Base-by-base conservation (phyloP, 805 yeast species). In the Starmerella gropengiesseri region DNA sequence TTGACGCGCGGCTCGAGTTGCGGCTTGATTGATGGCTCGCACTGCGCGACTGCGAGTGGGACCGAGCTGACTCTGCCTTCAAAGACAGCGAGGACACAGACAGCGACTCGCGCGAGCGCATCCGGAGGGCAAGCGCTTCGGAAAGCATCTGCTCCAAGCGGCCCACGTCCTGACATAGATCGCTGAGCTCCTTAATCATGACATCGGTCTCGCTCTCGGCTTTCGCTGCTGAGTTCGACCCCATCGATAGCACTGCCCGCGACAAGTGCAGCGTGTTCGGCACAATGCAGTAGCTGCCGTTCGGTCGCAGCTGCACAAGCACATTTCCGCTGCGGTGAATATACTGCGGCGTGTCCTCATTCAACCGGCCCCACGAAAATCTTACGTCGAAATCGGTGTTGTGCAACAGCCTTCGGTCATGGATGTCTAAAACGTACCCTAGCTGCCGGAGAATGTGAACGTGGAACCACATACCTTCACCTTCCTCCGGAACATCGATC, bases 301-400 rank as follows among this genome's bases (percentile, higher is more conserved):
- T 77, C 30, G 76, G 83, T 50, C 87, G 67, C 25, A 89, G 67
- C 60, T 89, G 96, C 1, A 91, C 94, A 42, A 91, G 75, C 54
- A 87, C 84, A 1, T 83, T 78, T 2, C 99, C 99, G 0, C 94
- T 76, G 45, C 69, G 71, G 59, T 91, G 98, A 39, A 91, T 79
- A 57, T 81, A 93, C 60, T 91, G 98, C 2, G 95, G 93, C 44
- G 69, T 73, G 4, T 44, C 28, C 6, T 45, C 43, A 7, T 30
- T 19, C 12, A 46, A 41, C 7, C 42, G 31, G 2, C 97, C 97
- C 97, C 97, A 89, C 16, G 94, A 81, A 60, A 86, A 89, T 14
- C 68, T 58, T 17, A 87, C 78, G 34, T 83, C 86, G 53, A 82
- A 74, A 19, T 65, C 66, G 5, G 43, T 49, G 23, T 43, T 48